These are phyloP conservation scores for Haplosporangium gracile DNA, from an alignment of 192 early-diverging fungal species.

Conservation along the genomic window DNA sequence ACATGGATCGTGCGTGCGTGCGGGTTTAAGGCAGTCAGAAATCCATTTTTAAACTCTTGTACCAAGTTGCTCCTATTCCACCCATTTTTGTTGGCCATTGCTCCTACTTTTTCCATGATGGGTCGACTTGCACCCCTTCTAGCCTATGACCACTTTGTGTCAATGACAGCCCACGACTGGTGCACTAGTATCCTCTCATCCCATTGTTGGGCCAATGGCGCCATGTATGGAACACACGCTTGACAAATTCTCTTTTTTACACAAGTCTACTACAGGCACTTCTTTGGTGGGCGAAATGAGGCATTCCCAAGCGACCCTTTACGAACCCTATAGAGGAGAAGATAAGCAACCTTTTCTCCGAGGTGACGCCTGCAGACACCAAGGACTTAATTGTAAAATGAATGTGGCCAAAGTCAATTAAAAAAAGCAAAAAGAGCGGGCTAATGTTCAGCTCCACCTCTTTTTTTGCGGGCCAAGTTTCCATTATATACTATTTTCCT, in stretches of 20 bases:
- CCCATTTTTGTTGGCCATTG: slow-evolving; percentile 9
- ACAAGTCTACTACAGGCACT: neutral
- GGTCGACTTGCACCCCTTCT: neutral
- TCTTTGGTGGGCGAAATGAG: neutral
- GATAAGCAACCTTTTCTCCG: slow-evolving; percentile 1
- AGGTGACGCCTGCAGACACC: neutral
- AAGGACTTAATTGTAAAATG: neutral
- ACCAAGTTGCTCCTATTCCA: slow-evolving; percentile 16
- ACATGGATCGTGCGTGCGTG: slow-evolving; percentile 11
- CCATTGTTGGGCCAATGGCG: neutral
- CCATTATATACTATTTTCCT: neutral
- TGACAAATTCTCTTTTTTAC: neutral
- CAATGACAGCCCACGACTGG: neutral
- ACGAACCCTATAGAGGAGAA: neutral
- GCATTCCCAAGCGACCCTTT: neutral
- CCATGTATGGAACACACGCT: neutral
- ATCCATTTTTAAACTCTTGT: neutral
- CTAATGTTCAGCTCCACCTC: neutral
- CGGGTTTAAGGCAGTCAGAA: neutral
- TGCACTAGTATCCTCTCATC: neutral
- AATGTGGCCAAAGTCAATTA: neutral
- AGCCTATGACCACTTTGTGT: neutral
- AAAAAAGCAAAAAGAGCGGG: neutral
- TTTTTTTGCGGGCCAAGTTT: neutral
- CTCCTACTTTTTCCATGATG: slow-evolving; percentile 31